A percentile compares a stretch with the other conserved stretches of the same genome.
Evolutionary conservation across 805 yeast species (phyloP).

Genomic region (Ogataea glucozyma): DNA sequence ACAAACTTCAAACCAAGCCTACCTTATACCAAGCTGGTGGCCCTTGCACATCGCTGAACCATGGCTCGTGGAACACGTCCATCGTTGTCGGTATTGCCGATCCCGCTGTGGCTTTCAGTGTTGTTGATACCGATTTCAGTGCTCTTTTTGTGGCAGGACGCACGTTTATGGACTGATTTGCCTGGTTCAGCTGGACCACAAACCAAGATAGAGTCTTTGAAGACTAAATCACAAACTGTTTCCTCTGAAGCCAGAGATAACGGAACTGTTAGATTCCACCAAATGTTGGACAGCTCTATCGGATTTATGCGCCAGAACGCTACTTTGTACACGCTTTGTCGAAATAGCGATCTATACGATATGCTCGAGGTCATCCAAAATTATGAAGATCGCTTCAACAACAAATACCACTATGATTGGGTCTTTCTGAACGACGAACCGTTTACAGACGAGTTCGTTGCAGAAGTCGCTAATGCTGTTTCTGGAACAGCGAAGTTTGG

Average conservation of each 20-base stretch:
- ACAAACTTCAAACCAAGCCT: neutral
- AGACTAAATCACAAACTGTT: too few relatives aligned
- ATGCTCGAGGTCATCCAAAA: slow-evolving; percentile 60
- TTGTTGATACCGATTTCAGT: neutral
- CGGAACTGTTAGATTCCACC: too few relatives aligned
- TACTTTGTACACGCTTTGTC: slow-evolving; percentile 67
- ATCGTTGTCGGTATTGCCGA: neutral
- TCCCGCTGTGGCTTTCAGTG: slow-evolving; percentile 1
- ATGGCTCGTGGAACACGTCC: neutral
- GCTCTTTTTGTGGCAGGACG: slow-evolving; percentile 4
- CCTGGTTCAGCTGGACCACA: too few relatives aligned
- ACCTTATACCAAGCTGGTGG: neutral
- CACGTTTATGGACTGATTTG: neutral
- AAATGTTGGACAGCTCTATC: too few relatives aligned
- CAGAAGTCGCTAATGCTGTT: slow-evolving; percentile 47
- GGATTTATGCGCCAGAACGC: slow-evolving; percentile 43
- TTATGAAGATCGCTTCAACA: slow-evolving; percentile 68
- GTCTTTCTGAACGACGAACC: slow-evolving; percentile 72
- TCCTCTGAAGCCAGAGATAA: too few relatives aligned
- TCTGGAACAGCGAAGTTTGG: slow-evolving; percentile 68
- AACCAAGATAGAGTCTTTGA: too few relatives aligned
- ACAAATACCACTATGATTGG: slow-evolving; percentile 69
- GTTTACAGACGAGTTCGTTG: slow-evolving; percentile 57
- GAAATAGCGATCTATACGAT: slow-evolving; percentile 61
- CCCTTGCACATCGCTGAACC: neutral